phyloP scores from a whole-genome alignment of 1,284 basidiomycete species.

The Tetrapyrgos nigripes region DNA sequence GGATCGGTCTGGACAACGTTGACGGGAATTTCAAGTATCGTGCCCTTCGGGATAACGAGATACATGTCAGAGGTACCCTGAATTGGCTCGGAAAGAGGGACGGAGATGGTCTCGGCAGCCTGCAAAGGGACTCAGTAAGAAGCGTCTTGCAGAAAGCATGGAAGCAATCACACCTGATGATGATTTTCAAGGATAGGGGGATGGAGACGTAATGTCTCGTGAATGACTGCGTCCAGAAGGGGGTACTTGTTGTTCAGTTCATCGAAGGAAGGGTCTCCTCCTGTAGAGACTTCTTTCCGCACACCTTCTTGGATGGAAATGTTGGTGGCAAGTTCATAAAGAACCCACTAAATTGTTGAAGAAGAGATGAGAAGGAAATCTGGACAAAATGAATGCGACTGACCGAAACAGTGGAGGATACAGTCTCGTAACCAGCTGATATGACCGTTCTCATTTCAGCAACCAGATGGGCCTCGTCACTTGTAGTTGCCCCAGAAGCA shows the following conservation, averaged over 20 bases:
- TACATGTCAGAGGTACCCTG: slow-evolving; percentile 45
- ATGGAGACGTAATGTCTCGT: slow-evolving; percentile 64
- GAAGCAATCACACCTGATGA: slow-evolving; percentile 48
- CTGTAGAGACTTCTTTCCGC: slow-evolving; percentile 52
- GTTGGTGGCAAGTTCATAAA: slow-evolving; percentile 61
- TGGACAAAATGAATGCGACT: slow-evolving; percentile 20
- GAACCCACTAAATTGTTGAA: slow-evolving; percentile 51
- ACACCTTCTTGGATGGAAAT: slow-evolving; percentile 51
- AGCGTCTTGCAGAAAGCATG: slow-evolving; percentile 1
- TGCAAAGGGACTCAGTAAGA: slow-evolving; percentile 20
- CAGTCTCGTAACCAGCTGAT: slow-evolving; percentile 69
- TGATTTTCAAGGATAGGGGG: slow-evolving; percentile 66
- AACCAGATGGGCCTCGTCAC: slow-evolving; percentile 54
- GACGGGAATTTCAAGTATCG: slow-evolving; percentile 57
- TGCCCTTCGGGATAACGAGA: slow-evolving; percentile 61
- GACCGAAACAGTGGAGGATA: slow-evolving; percentile 60
- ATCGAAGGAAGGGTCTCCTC: slow-evolving; percentile 55
- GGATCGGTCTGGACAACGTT: slow-evolving; percentile 62
- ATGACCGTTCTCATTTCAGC: slow-evolving; percentile 66
- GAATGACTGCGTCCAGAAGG: slow-evolving; percentile 59
- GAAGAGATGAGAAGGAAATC: slow-evolving; percentile 4
- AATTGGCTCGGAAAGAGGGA: slow-evolving; percentile 58
- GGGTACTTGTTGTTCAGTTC: slow-evolving; percentile 53
- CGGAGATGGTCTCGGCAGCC: slow-evolving; percentile 51
- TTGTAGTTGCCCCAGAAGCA: slow-evolving; percentile 32